Percentiles rank a stretch among this genome's conserved stretches.
These are phyloP conservation scores for Tylopilus plumbeoviolaceoides DNA, from an alignment of 768 basidiomycete species.

Conservation along the genomic window DNA sequence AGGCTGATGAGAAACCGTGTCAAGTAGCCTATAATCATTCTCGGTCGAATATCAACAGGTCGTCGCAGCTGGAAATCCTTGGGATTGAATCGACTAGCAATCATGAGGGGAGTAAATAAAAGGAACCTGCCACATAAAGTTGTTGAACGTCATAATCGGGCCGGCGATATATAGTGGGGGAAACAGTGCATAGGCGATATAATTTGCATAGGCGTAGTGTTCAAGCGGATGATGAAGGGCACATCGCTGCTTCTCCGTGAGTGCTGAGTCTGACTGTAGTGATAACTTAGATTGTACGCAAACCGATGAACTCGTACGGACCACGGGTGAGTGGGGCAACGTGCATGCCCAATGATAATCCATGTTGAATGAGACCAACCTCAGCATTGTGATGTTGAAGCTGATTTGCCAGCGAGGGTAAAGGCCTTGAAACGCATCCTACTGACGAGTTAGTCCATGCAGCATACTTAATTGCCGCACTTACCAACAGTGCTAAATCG, in stretches of 20 bases:
- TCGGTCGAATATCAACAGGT: conserved; percentile 44
- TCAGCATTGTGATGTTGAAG: conserved; percentile 96
- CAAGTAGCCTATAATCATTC: conserved; percentile 50
- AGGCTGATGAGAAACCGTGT: conserved; percentile 68
- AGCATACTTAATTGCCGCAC: conserved; percentile 21
- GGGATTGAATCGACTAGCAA: not conserved
- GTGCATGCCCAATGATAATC: conserved; percentile 85
- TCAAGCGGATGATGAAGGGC: conserved; percentile 48
- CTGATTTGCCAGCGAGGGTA: conserved; percentile 90
- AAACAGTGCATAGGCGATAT: conserved; percentile 84
- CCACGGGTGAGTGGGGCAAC: conserved; percentile 37
- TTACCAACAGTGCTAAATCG: conserved; percentile 56
- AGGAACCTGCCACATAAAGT: conserved; percentile 89
- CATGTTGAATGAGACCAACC: conserved; percentile 89
- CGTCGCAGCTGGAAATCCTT: conserved; percentile 49
- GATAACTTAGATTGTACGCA: conserved; percentile 3
- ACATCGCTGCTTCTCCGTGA: conserved; percentile 60
- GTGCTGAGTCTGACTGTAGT: conserved; percentile 26
- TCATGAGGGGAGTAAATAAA: not conserved
- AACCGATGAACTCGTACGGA: conserved; percentile 23
- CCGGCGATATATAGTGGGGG: conserved; percentile 94
- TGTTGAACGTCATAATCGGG: conserved; percentile 94
- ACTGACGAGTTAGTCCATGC: conserved; percentile 6
- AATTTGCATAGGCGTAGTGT: conserved; percentile 67
- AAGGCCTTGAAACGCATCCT: conserved; percentile 70